Conservation (phyloP, 495 filamentous ascomycete species). For the Pseudevernia furfuracea region DNA sequence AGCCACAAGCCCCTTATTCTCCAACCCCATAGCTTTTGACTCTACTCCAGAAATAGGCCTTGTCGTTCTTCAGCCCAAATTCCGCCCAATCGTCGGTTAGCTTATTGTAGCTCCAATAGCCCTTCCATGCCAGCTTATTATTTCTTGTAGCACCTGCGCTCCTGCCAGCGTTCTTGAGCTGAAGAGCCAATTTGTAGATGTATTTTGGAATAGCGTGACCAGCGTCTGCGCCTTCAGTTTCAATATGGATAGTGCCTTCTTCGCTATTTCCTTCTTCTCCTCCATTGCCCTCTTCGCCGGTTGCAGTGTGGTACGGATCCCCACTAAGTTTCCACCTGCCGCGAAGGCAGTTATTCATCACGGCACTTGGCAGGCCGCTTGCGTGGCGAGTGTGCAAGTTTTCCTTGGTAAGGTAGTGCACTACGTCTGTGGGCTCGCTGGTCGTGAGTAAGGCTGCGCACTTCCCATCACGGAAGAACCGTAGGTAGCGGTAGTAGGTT, state of each 20-base stretch:
- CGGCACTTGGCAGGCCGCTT: constrained; percentile 30
- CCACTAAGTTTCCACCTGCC: constrained; percentile 54
- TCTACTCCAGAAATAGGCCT: constrained; percentile 79
- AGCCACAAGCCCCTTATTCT: constrained; percentile 18
- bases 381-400: constrained; percentile 35
- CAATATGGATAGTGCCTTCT: constrained; percentile 67
- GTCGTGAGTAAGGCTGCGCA: constrained; percentile 71
- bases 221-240: constrained; percentile 69
- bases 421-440: constrained; percentile 73
- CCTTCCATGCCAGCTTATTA: constrained; percentile 81
- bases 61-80: constrained; percentile 76
- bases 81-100: constrained; percentile 85
- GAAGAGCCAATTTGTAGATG: constrained; percentile 69
- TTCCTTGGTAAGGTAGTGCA: constrained; percentile 58
- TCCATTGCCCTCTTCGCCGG: constrained; percentile 26
- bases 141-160: constrained; percentile 48
- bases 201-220: constrained; percentile 50
- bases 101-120: constrained; percentile 85
- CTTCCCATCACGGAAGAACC: constrained; percentile 87
- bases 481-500: constrained; percentile 93
- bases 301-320: constrained; percentile 28
- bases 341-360: constrained; percentile 54
- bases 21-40: constrained; percentile 63
- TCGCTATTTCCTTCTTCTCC: constrained; percentile 33
- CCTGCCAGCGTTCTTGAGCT: constrained; percentile 51